phyloP scores from a whole-genome alignment of 345 rosid species.

The Linum tenue region DNA sequence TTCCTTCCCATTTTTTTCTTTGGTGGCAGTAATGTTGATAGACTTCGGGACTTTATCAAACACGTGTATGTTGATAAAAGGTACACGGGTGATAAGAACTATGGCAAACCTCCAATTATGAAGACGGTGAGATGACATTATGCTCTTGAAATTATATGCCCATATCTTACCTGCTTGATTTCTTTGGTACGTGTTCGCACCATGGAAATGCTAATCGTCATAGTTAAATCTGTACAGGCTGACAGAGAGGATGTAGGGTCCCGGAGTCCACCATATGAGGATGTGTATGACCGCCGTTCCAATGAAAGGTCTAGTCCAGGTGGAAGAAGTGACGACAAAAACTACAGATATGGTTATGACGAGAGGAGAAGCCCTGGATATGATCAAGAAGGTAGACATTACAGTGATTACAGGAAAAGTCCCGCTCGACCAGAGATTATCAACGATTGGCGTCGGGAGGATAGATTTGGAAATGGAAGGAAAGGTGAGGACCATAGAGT shows the following conservation, averaged over 20 bases:
- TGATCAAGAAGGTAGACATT: conserved; percentile 47
- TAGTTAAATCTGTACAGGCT: conserved; percentile 36
- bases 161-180: conserved; percentile 1
- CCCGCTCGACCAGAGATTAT: conserved; percentile 64
- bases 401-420: conserved; percentile 47
- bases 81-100: conserved; percentile 58
- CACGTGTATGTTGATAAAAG: conserved; percentile 86
- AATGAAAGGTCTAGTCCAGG: conserved; percentile 78
- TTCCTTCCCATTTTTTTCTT: conserved; percentile 10
- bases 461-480: conserved; percentile 72
- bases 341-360: conserved; percentile 26
- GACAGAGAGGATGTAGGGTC: conserved; percentile 68
- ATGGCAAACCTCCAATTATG: conserved; percentile 70
- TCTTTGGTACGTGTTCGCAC: background rate
- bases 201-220: background rate
- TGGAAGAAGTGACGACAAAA: conserved; percentile 52
- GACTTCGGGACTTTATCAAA: conserved; percentile 78
- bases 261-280: conserved; percentile 80
- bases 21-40: conserved; percentile 59
- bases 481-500: conserved; percentile 43
- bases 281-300: conserved; percentile 55
- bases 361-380: conserved; percentile 65
- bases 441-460: conserved; percentile 92
- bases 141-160: conserved; percentile 3
- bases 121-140: conserved; percentile 41